Evolutionary conservation across 176 grass and related monocot species (phyloP), one percentile per base, ranked within the genome.

Genomic region (Lolium multiflorum): DNA sequence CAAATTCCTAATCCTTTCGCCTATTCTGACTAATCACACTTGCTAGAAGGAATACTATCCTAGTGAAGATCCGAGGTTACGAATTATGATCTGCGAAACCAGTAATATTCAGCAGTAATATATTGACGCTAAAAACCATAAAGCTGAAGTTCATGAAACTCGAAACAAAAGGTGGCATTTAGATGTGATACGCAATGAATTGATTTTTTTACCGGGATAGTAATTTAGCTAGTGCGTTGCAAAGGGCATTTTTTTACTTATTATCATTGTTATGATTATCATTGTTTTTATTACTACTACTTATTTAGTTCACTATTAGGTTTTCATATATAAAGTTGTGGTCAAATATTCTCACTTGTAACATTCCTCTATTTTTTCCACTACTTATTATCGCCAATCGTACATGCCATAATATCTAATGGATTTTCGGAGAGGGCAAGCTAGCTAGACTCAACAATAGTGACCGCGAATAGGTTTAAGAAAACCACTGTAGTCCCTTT

Each of bases 31-130:
- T 31, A 65, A 84, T 80, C 56, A 51, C 22, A 51, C 44, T 63
- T 65, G 31, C 21, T 72, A 74, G 21, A 47, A 84, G 15, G n/a
- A 51, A 60, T 78, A 70, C 72, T 37, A 39, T 48, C 7, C 16
- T 41, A 87, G 50, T 63, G 20, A 11, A 46, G 16, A 3, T 69
- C 18, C 21, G 20, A 35, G 46, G 43, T 37, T 14, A 21, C 67
- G 31, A 16, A 1, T 26, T 21, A n/a, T 7, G 37, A 63, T 51
- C 51, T 62, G 17, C 24, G 49, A 28, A 57, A 3, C 14, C 17
- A 43, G 58, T 37, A 59, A 28, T 38, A 17, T 63, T 41, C 9
- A 21, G 11, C 37, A 11, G 4, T 18, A 31, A 58, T 22, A 44
- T 78, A 85, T 21, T 77, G 28, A 26, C 5, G 9, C 15, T 58